phyloP scores from a whole-genome alignment of 1,284 basidiomycete genomes.

The Pterula multifida region DNA sequence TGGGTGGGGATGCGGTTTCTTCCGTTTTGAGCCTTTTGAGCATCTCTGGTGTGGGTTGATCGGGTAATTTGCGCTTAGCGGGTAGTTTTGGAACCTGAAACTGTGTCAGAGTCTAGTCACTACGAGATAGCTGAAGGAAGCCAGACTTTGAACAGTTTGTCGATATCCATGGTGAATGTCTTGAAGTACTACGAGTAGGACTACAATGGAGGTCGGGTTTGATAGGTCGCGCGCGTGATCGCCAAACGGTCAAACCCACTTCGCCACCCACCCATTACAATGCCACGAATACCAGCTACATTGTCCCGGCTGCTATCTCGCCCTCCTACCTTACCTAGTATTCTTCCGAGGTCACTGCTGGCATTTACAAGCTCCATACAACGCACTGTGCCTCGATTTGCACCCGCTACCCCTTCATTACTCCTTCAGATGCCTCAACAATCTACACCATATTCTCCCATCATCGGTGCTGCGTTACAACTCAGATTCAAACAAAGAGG shows the following conservation, averaged over 20 bases:
- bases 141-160: slow-evolving; percentile 70
- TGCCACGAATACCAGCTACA: slow-evolving; percentile 2
- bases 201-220: too few relatives aligned
- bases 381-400: neutral
- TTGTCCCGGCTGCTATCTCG: neutral
- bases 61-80: slow-evolving; percentile 70
- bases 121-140: slow-evolving; percentile 1
- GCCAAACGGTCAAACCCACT: neutral
- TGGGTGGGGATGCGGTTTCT: slow-evolving; percentile 10
- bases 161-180: slow-evolving; percentile 53
- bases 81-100: slow-evolving; percentile 61
- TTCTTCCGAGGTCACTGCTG: neutral
- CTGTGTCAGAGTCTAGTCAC: neutral
- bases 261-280: neutral
- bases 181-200: slow-evolving; percentile 1
- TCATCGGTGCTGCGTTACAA: slow-evolving; percentile 1
- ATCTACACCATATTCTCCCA: neutral
- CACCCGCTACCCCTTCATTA: slow-evolving; percentile 6
- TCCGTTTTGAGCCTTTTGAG: slow-evolving; percentile 68
- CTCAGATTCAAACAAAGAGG: slow-evolving; percentile 22
- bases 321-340: slow-evolving; percentile 1
- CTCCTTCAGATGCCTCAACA: slow-evolving; percentile 7
- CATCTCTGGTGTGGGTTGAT: slow-evolving; percentile 71
- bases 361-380: neutral
- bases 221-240: too few relatives aligned